Conservation (phyloP, 257 asterid species). For the Craterostigma plantagineum region DNA sequence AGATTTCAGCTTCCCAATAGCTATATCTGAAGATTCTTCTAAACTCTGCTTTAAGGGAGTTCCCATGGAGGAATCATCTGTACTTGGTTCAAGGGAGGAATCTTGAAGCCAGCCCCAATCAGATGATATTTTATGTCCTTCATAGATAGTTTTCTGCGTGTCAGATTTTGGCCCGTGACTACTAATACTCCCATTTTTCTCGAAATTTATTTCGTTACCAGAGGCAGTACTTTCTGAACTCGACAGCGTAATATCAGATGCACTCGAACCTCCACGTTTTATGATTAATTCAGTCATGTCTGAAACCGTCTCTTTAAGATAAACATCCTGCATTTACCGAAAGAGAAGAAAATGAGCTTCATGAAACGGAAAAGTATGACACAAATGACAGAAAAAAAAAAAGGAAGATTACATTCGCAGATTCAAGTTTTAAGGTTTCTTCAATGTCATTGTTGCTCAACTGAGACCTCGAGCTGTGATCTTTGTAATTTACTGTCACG, state of each 20-base stretch:
- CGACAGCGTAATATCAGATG: constrained; percentile 70
- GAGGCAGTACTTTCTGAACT: constrained; percentile 61
- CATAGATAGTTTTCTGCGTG: constrained; percentile 10
- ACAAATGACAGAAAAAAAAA: constrained; percentile 17
- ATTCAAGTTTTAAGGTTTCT: constrained; percentile 17
- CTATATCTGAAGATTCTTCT: constrained; percentile 31
- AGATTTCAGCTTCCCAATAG: constrained; percentile 20
- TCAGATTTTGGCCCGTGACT: constrained; percentile 17
- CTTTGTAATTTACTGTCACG: constrained; percentile 30
- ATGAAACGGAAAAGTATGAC: background rate
- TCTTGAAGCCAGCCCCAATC: constrained; percentile 59
- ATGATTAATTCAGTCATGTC: constrained; percentile 22
- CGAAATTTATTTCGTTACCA: constrained; percentile 51
- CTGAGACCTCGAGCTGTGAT: constrained; percentile 53
- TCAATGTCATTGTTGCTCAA: constrained; percentile 34
- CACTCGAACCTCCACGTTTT: constrained; percentile 50
- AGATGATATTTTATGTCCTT: constrained; percentile 19
- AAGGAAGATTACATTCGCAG: constrained; percentile 30
- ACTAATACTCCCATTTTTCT: constrained; percentile 24
- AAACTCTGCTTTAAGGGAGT: constrained; percentile 17
- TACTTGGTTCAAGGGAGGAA: constrained; percentile 44
- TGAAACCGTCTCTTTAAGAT: constrained; percentile 28
- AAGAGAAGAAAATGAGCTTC: background rate
- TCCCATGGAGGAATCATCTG: constrained; percentile 59
- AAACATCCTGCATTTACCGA: background rate